A percentile compares a stretch with the other conserved stretches of the same genome.
phyloP scores from a whole-genome alignment of 2,329 filamentous ascomycete species.

The Pseudopithomyces chartarum region DNA sequence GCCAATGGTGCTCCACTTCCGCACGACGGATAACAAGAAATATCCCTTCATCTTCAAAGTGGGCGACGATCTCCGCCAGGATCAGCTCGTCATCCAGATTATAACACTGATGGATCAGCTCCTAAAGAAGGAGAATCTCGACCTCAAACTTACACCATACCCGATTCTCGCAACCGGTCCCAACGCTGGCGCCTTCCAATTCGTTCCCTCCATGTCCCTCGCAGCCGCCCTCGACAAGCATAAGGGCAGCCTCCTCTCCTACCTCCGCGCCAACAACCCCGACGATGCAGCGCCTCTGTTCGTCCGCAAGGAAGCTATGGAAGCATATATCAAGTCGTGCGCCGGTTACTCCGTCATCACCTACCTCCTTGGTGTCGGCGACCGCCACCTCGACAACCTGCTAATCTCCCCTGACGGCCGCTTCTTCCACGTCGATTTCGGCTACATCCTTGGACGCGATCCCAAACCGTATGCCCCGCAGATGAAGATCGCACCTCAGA shows the following conservation, averaged over 20 bases:
- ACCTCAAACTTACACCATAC: conserved; percentile 93
- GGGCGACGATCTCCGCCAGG: conserved; percentile 93
- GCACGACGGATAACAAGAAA: conserved; percentile 73
- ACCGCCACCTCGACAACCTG: conserved; percentile 94
- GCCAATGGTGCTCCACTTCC: conserved; percentile 89
- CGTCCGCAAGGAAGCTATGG: conserved; percentile 88
- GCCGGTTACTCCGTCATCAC: conserved; percentile 99
- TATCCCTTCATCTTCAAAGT: conserved; percentile 98
- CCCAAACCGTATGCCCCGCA: conserved; percentile 96
- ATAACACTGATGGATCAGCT: conserved; percentile 98
- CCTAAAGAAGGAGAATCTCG: conserved; percentile 92
- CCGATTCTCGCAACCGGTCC: conserved; percentile 93
- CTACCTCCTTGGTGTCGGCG: conserved; percentile 93
- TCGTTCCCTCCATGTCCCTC: conserved; percentile 83
- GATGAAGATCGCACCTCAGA: conserved; percentile 96
- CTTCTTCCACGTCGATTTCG: conserved; percentile 99
- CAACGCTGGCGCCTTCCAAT: conserved; percentile 88
- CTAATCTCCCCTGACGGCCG: conserved; percentile 86
- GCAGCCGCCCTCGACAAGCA: conserved; percentile 84
- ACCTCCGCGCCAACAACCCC: conserved; percentile 87
- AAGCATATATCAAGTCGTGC: conserved; percentile 94
- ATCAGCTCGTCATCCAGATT: conserved; percentile 96
- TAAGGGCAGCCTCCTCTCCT: conserved; percentile 76
- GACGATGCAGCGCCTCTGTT: conserved; percentile 81
- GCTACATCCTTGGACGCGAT: conserved; percentile 95